These are phyloP conservation scores for Triangularia setosa DNA, from an alignment of 2,329 filamentous ascomycete genomes.

Conservation along the genomic window DNA sequence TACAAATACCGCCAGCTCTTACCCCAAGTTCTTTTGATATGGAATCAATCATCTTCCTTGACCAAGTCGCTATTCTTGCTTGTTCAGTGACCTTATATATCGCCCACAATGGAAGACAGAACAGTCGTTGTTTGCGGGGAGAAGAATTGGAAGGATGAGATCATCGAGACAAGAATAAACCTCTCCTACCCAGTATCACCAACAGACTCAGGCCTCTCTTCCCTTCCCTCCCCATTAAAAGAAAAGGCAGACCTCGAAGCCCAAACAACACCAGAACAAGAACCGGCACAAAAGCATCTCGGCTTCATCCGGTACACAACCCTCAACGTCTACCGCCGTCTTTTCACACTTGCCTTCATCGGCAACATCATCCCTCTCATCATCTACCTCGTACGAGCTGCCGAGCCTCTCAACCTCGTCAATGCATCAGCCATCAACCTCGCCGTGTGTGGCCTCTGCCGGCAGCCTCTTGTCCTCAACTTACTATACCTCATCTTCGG, in stretches of 20 bases:
- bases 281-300: slow-evolving; percentile 20
- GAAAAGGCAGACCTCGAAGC: slow-evolving; percentile 21
- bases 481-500: slow-evolving; percentile 45
- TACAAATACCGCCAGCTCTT: not conserved
- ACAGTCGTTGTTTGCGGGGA: not conserved
- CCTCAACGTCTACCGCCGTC: slow-evolving; percentile 52
- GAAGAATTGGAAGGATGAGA: slow-evolving; percentile 1
- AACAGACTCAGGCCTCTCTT: not conserved
- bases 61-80: not conserved
- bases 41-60: not conserved
- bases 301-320: slow-evolving; percentile 38
- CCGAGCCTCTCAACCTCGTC: slow-evolving; percentile 25
- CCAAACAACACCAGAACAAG: slow-evolving; percentile 13
- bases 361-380: slow-evolving; percentile 47
- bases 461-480: slow-evolving; percentile 53
- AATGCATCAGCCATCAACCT: slow-evolving; percentile 39
- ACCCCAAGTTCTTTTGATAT: not conserved
- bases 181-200: not conserved
- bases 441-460: slow-evolving; percentile 45
- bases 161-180: slow-evolving; percentile 4
- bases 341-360: slow-evolving; percentile 52
- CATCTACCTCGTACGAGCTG: slow-evolving; percentile 36
- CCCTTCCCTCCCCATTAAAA: slow-evolving; percentile 1
- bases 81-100: not conserved
- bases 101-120: not conserved